Evolutionary conservation across 2,329 filamentous ascomycete species (phyloP).

Genomic region (Penicillium sp.): DNA sequence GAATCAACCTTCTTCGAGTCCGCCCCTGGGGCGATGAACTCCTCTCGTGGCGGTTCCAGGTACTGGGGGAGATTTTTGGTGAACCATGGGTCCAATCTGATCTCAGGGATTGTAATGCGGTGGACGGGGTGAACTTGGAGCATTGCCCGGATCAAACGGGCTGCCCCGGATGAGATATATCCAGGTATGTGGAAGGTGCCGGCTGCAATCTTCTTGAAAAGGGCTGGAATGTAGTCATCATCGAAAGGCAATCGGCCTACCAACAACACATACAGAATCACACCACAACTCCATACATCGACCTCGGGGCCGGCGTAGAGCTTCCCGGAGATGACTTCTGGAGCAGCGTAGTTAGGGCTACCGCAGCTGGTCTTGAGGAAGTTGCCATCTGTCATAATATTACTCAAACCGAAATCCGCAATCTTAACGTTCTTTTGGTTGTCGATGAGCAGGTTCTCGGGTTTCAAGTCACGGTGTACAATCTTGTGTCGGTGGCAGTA

Average conservation of each 20-base stretch:
- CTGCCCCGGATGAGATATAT: conserved; percentile 82
- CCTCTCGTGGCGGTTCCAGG: conserved; percentile 80
- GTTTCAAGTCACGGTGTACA: conserved; percentile 94
- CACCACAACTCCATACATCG: conserved; percentile 75
- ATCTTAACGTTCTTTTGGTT: conserved; percentile 98
- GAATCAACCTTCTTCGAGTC: conserved; percentile 88
- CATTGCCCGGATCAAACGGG: conserved; percentile 79
- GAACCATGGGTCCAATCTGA: conserved; percentile 93
- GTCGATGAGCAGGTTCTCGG: conserved; percentile 93
- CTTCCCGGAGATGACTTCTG: conserved; percentile 97
- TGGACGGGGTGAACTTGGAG: conserved; percentile 92
- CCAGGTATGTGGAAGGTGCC: conserved; percentile 90
- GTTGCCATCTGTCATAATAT: conserved; percentile 99
- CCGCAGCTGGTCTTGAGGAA: conserved; percentile 98
- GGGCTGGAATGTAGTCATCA: conserved; percentile 94
- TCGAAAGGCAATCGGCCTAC: conserved; percentile 81
- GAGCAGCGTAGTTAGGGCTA: conserved; percentile 96
- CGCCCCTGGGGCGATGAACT: conserved; percentile 90
- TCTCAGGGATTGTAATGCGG: conserved; percentile 89
- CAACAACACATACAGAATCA: conserved; percentile 66
- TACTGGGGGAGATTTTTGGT: conserved; percentile 81
- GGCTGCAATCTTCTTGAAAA: conserved; percentile 96
- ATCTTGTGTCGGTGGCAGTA: conserved; percentile 99
- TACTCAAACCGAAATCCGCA: conserved; percentile 96
- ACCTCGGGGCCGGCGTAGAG: conserved; percentile 96